These are phyloP conservation scores for Xylariaceae sp. DNA, from an alignment of 2,329 filamentous ascomycete species.

Conservation along the genomic window DNA sequence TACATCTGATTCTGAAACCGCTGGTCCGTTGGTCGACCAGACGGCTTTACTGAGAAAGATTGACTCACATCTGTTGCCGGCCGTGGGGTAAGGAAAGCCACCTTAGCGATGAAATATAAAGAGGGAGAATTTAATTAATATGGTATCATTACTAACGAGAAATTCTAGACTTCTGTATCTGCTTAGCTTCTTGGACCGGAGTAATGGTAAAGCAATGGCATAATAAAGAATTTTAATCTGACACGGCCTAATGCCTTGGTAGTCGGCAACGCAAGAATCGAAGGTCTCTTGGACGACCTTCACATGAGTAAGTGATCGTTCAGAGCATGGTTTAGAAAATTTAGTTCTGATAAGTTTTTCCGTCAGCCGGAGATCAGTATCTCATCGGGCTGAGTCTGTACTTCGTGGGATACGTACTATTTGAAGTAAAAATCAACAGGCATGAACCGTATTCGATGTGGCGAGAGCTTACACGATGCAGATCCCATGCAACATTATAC, in stretches of 20 bases:
- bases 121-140: neutral
- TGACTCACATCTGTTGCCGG: slow-evolving; percentile 57
- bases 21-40: slow-evolving; percentile 53
- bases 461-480: slow-evolving; percentile 30
- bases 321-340: neutral
- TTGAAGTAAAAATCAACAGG: slow-evolving; percentile 49
- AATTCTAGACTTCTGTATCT: slow-evolving; percentile 53
- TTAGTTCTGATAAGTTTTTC: neutral
- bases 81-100: slow-evolving; percentile 47
- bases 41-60: slow-evolving; percentile 63
- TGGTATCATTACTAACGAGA: slow-evolving; percentile 5
- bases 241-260: neutral
- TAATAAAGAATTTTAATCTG: slow-evolving; percentile 42
- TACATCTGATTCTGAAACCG: slow-evolving; percentile 33
- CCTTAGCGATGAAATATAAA: neutral
- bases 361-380: slow-evolving; percentile 63
- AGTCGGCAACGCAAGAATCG: slow-evolving; percentile 65
- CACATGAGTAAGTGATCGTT: slow-evolving; percentile 53
- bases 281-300: slow-evolving; percentile 59
- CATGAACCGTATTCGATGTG: neutral
- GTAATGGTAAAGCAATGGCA: slow-evolving; percentile 52
- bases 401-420: slow-evolving; percentile 66
- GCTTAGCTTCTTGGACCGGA: slow-evolving; percentile 62
- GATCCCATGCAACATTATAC: slow-evolving; percentile 67
- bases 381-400: slow-evolving; percentile 70